Conservation (phyloP, 1,139 yeast genomes). For the Suhomyces atakaporum region DNA sequence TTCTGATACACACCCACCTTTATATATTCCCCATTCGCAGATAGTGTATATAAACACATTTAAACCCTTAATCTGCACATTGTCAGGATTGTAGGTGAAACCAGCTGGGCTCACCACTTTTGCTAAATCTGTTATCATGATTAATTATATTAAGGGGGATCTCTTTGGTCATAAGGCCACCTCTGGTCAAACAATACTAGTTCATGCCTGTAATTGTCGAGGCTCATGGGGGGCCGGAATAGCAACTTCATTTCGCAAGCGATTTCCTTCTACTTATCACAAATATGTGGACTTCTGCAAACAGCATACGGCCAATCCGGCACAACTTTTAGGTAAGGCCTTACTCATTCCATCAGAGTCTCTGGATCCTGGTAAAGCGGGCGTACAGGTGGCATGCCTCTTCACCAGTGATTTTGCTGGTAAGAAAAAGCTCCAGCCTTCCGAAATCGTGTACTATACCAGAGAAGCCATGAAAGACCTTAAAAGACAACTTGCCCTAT, state of each 20-base stretch:
- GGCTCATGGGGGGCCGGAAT: conserved; percentile 90
- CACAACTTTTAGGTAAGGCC: conserved; percentile 54
- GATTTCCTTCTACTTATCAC: conserved; percentile 54
- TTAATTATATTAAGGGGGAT: conserved; percentile 62
- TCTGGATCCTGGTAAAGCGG: conserved; percentile 31
- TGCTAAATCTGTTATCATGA: conserved; percentile 22
- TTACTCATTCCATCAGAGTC: conserved; percentile 42
- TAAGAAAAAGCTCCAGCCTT: conserved; percentile 23
- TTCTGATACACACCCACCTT: too few relatives aligned
- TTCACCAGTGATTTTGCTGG: conserved; percentile 62
- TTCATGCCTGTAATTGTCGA: conserved; percentile 78
- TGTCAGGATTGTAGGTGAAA: conserved; percentile 2
- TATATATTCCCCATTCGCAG: neutral
- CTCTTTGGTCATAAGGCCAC: conserved; percentile 42
- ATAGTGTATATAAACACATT: conserved; percentile 1
- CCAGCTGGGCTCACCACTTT: too few relatives aligned
- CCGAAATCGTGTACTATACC: conserved; percentile 52
- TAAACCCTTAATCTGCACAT: conserved; percentile 7
- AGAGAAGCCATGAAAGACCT: conserved; percentile 49
- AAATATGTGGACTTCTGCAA: conserved; percentile 52
- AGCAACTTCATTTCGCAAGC: conserved; percentile 52
- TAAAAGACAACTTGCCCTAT: conserved; percentile 32
- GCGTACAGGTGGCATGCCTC: conserved; percentile 56
- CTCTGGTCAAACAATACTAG: conserved; percentile 43
- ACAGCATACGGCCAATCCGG: conserved; percentile 25